These are phyloP conservation scores for Trichophaea hybrida DNA, from an alignment of 2,329 filamentous ascomycete genomes.

Conservation along the genomic window DNA sequence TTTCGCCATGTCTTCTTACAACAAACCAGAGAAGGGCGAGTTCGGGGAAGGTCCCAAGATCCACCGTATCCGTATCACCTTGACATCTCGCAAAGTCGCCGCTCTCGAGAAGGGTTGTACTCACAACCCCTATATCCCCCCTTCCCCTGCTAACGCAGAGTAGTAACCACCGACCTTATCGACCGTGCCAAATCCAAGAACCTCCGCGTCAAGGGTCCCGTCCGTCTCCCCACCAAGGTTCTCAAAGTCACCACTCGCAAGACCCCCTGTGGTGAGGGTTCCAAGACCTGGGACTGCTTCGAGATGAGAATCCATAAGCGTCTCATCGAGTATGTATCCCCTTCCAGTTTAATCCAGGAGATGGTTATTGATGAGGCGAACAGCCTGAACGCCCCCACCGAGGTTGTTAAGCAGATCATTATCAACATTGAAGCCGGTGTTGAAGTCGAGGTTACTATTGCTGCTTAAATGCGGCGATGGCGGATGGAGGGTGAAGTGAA, in stretches of 20 bases:
- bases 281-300: conserved; percentile 98
- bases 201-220: conserved; percentile 93
- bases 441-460: conserved; percentile 86
- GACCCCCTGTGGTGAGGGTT: conserved; percentile 98
- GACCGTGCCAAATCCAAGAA: conserved; percentile 98
- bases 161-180: conserved; percentile 88
- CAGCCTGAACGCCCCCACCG: conserved; percentile 87
- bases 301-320: conserved; percentile 99
- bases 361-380: background rate
- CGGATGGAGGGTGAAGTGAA: no score
- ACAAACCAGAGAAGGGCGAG: conserved; percentile 51
- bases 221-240: conserved; percentile 93
- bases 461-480: conserved; percentile 44
- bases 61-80: conserved; percentile 97
- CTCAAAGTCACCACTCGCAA: conserved; percentile 96
- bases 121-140: background rate
- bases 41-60: conserved; percentile 44
- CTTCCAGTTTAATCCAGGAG: background rate
- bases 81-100: conserved; percentile 86
- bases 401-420: conserved; percentile 94
- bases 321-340: conserved; percentile 63
- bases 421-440: conserved; percentile 91
- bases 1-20: conserved; percentile 43
- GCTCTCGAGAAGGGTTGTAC: conserved; percentile 64
- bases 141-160: background rate